Evolutionary conservation across 495 filamentous ascomycete species (phyloP), one percentile per base, ranked within the genome.

Genomic region (Massariosphaeria phaeospora): DNA sequence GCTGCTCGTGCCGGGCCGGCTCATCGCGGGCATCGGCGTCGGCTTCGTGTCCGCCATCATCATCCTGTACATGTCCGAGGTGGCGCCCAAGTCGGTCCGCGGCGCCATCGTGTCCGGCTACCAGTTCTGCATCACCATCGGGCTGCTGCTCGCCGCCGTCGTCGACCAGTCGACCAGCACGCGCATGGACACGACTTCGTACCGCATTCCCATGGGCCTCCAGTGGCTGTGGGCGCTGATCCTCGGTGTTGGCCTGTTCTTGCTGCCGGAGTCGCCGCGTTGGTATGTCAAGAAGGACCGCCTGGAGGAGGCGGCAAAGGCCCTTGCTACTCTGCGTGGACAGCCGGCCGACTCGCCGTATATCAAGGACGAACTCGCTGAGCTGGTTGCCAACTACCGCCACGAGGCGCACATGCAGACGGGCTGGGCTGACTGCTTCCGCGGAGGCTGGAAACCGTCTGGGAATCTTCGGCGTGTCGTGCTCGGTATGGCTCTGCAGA

Each of bases 211-310:
- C 3, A 78, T 93, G 27, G 84, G 82, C 1, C 63, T 95, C 15
- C 88, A 93, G 64, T 90, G 88, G 66, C 70, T 80, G 5, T 95
- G 86, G 85, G 81, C 86, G 6, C 67, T 88, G 47, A 82, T 93
- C 58, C 76, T 95, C 29, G 79, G 81, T 7, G 59, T 63, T 49
- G 89, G 89, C 26, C 83, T 93, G 74, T 68, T 84, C 42, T 45
- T 89, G 12, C 79, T 95, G 10, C 88, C 89, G 0, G 89, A 95
- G 64, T 89, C 88, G 8, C 89, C 89, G 1, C 82, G 89, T n/a
- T 94, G 76, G 70, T 72, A 84, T 45, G 84, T 93, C 75, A 91
- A 88, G 74, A 73, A 78, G n/a, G 82, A 79, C 17, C 67, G 77
- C 17, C 67, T 79, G 42, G 81, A 88, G 8, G 73, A 76, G 38